A percentile compares a stretch with the other conserved stretches of the same genome.
These are phyloP conservation scores for Cyamopsis tetragonoloba DNA, from an alignment of 306 rosid genomes.

Conservation along the genomic window DNA sequence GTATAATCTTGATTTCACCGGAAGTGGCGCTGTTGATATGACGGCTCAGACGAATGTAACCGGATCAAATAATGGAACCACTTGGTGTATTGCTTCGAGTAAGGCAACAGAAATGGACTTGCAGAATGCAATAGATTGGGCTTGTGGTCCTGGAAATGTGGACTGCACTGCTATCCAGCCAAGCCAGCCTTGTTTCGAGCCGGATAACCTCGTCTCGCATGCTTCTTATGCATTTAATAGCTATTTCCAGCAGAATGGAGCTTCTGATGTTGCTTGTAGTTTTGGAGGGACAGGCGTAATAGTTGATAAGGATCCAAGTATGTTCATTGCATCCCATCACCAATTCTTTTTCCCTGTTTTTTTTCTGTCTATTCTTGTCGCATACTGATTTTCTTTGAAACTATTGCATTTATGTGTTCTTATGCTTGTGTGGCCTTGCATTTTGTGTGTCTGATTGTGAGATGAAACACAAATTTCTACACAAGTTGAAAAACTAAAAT, in stretches of 20 bases:
- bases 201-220: conserved; percentile 76
- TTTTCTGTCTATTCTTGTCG: neutral
- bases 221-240: conserved; percentile 89
- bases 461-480: too few relatives aligned
- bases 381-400: neutral
- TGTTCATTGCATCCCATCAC: conserved; percentile 21
- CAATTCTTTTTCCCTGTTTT: neutral
- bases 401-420: neutral
- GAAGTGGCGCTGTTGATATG: conserved; percentile 67
- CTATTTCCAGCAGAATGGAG: conserved; percentile 91
- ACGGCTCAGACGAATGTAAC: conserved; percentile 52
- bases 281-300: conserved; percentile 83
- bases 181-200: conserved; percentile 93
- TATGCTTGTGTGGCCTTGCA: too few relatives aligned
- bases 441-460: too few relatives aligned
- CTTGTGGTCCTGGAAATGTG: conserved; percentile 94
- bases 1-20: conserved; percentile 84
- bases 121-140: conserved; percentile 96
- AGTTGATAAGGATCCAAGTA: conserved; percentile 94
- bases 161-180: conserved; percentile 94
- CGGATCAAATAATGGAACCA: conserved; percentile 54
- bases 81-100: conserved; percentile 93
- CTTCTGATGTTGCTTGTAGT: conserved; percentile 88
- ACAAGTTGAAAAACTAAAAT: too few relatives aligned
- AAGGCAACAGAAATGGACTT: conserved; percentile 77